Evolutionary conservation across 257 asterid species (phyloP), one percentile per base, ranked within the genome.

Genomic region (Nicotiana sylvestris): DNA sequence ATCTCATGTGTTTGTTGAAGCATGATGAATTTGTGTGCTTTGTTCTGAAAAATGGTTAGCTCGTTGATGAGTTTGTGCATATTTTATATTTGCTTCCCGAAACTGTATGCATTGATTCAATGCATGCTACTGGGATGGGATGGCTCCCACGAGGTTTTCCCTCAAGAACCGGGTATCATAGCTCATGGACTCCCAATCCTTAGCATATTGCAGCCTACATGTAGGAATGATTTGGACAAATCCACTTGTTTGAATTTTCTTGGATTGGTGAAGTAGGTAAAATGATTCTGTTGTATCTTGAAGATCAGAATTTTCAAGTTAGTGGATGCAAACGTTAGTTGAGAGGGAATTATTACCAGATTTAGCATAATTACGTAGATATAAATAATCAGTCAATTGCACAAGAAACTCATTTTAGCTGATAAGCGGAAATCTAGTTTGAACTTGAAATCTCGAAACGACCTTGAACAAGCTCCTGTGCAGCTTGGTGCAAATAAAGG

Each of bases 241-340:
- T 76, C 80, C 80, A 1, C 21, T 76, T 76, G 17, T 76, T 43
- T 76, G 79, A 49, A 74, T 74, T 46, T 70, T 74, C 79, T 49
- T 49, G 33, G 39, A 15, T 13, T 11, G 25, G 65, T 74, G 25
- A 74, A 74, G 61, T 74, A 25, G 13, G 79, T 49, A 74, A 21
- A 43, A 21, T 74, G 35, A 25, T 25, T 46, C 18, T 13, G 79
- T 16, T 76, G 39, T 43, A 29, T 76, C 65, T 51, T 76, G 64
- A 51, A 29, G 16, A 51, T 76, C 29, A 56, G 9, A 8, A 76
- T 76, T 51, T 16, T 51, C 80, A 76, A 76, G 35, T 76, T 15
- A 8, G 80, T 76, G 46, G 43, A 51, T 76, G 65, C 80, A 76
- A 29, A 3, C 46, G 1, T 27, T 74, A 49, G 64, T 39, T 27